A percentile compares a stretch with the other conserved stretches of the same genome.
phyloP scores from a whole-genome alignment of 257 asterid species.

The Solanum virginianum region DNA sequence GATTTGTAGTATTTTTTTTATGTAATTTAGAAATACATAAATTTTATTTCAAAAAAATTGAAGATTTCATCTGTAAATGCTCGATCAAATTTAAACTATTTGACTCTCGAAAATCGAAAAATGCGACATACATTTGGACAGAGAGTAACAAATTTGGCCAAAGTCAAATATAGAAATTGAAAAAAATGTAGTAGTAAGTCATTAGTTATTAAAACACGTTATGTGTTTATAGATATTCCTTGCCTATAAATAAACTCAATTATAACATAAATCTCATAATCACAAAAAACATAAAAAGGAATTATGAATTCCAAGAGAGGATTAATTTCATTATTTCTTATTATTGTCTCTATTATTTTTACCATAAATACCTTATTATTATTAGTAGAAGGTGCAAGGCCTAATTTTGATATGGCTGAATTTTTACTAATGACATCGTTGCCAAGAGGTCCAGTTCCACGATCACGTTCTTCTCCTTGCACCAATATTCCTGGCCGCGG shows the following conservation, averaged over 20 bases:
- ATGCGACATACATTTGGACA: no score
- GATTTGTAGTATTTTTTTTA: no score
- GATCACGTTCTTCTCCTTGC: conserved; percentile 32
- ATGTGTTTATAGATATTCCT: neutral
- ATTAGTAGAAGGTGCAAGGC: conserved; percentile 17
- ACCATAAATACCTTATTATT: neutral
- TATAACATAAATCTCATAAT: neutral
- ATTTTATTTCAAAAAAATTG: no score
- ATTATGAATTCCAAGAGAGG: conserved; percentile 13
- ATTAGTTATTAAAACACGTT: neutral
- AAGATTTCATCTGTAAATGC: no score
- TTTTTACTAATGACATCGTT: conserved; percentile 16
- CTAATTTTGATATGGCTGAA: neutral
- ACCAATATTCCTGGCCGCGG: conserved; percentile 33
- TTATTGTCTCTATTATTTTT: conserved; percentile 6
- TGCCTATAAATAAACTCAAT: neutral
- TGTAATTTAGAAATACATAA: no score
- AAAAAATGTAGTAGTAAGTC: neutral
- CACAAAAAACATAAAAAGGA: neutral
- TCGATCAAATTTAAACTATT: no score
- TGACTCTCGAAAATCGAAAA: no score
- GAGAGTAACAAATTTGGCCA: neutral
- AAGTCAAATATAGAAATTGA: neutral
- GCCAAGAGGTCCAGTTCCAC: conserved; percentile 38
- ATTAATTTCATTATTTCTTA: neutral